A percentile compares a stretch with the other conserved stretches of the same genome.
Conservation (phyloP, 331 rosid genomes). For the Malus hybrid region DNA sequence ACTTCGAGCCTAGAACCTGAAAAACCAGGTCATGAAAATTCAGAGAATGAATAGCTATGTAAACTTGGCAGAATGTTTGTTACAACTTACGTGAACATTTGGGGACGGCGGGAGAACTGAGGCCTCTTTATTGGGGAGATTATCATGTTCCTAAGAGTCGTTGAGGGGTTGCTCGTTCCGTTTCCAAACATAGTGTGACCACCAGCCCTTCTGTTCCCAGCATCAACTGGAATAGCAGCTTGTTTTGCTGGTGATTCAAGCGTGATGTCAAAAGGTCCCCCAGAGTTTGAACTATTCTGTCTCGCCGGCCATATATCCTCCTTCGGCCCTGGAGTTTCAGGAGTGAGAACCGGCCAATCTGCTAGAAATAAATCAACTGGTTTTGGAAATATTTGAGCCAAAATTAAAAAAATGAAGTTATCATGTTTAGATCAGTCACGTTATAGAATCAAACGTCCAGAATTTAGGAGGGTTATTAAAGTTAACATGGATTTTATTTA, state of each 20-base stretch:
- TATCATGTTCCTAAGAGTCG: conserved; percentile 77
- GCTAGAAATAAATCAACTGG: conserved; percentile 82
- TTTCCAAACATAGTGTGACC: conserved; percentile 53
- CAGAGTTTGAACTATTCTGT: conserved; percentile 83
- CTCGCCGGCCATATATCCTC: conserved; percentile 89
- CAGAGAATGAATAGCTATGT: not conserved
- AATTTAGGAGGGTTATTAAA: not conserved
- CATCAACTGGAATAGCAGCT: conserved; percentile 43
- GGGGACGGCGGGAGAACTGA: conserved; percentile 85
- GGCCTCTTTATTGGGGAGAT: conserved; percentile 96
- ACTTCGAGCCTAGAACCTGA: conserved; percentile 58
- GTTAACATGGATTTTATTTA: not conserved
- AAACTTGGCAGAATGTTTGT: not conserved
- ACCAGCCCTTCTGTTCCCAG: conserved; percentile 66
- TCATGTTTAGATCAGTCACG: not conserved
- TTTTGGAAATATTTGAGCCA: conserved; percentile 59
- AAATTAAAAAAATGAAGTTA: not conserved
- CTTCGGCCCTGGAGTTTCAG: conserved; percentile 98
- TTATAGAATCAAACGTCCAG: not conserved
- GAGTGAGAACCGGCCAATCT: conserved; percentile 72
- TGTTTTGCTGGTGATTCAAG: conserved; percentile 79
- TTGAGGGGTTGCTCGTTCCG: conserved; percentile 61
- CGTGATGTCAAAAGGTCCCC: conserved; percentile 71
- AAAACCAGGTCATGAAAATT: conserved; percentile 19
- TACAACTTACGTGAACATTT: conserved; percentile 65